phyloP scores from a whole-genome alignment of 169 alveolate species.

The Eimeria zaria region DNA sequence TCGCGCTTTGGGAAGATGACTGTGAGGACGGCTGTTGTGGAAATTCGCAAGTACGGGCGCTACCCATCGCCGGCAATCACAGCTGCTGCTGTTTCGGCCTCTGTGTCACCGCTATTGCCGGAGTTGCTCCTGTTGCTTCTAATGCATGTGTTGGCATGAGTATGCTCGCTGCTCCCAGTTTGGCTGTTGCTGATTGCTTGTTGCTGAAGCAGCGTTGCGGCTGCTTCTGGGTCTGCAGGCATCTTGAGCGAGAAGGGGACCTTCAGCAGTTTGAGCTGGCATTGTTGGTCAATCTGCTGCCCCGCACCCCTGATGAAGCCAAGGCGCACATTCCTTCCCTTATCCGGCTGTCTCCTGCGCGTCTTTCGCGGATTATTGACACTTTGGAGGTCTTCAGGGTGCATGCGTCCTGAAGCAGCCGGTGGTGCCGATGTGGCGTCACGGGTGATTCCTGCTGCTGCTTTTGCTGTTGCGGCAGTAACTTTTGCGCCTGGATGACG shows the following conservation, averaged over 20 bases:
- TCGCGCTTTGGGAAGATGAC: constrained; percentile 91
- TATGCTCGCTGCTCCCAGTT: neutral
- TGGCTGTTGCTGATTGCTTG: neutral
- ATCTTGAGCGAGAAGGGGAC: constrained; percentile 93
- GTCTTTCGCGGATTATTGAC: constrained; percentile 86
- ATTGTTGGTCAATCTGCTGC: constrained; percentile 92
- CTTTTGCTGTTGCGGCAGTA: constrained; percentile 6
- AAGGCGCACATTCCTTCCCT: constrained; percentile 90
- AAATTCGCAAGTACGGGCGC: constrained; percentile 90
- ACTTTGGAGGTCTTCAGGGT: constrained; percentile 86
- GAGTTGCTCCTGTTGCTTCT: constrained; percentile 21
- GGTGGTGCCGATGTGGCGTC: neutral
- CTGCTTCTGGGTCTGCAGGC: constrained; percentile 84
- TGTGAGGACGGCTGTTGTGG: constrained; percentile 91
- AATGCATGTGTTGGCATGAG: neutral
- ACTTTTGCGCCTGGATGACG: neutral
- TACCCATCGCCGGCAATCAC: neutral
- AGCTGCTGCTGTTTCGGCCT: constrained; percentile 21
- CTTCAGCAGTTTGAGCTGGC: constrained; percentile 95
- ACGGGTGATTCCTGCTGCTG: neutral
- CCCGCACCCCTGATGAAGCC: constrained; percentile 94
- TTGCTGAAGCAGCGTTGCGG: constrained; percentile 1
- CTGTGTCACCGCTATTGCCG: neutral
- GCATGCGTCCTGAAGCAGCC: constrained; percentile 81
- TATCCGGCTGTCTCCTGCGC: constrained; percentile 85